Evolutionary conservation across 805 yeast genomes (phyloP), one percentile per base, ranked within the genome.

Genomic region (Pichia nanzhaoensis): DNA sequence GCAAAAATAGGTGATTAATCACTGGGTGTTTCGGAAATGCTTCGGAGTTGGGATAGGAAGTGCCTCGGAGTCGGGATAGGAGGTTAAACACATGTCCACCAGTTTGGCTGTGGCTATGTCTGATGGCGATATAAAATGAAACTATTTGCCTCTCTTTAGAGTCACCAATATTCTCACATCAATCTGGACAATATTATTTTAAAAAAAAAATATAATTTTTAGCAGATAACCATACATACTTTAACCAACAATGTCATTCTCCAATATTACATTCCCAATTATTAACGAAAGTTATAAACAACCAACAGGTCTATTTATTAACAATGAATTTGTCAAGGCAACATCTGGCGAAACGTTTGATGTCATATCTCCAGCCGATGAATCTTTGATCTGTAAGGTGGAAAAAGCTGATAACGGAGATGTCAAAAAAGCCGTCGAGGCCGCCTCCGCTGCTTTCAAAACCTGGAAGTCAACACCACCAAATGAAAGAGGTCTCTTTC

Each of bases 401-500:
- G 74, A 75, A 57, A 73, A 73, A 59, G 81, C 78, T 41, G 65
- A 74, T 50, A 75, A 67, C 41, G 80, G 73, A 43, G 90, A 84
- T 62, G 82, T 84, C 30, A 82, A 84, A 49, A 54, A 66, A 51
- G 91, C 90, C 6, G 89, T 82, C 28, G 71, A 77, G 34, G 78
- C 81, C 27, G 89, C 90, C 27, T 70, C 73, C 46, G 65, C 69
- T 20, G 88, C 89, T 13, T 83, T 79, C 68, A 50, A 57, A 55
- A 27, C 61, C 67, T 83, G 90, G 89, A 70, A 80, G 36, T 68
- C 69, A 10, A 67, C 68, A 41, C 80, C 78, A 55, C 88, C 89
- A 41, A 53, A 65, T 22, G 69, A 65, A 34, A 75, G 89, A 64
- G 76, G 77, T 42, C 66, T 61, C 48, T 70, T 69, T 18, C 60